phyloP scores from a whole-genome alignment of 257 asterid genomes.

The Solanum appendiculatum region DNA sequence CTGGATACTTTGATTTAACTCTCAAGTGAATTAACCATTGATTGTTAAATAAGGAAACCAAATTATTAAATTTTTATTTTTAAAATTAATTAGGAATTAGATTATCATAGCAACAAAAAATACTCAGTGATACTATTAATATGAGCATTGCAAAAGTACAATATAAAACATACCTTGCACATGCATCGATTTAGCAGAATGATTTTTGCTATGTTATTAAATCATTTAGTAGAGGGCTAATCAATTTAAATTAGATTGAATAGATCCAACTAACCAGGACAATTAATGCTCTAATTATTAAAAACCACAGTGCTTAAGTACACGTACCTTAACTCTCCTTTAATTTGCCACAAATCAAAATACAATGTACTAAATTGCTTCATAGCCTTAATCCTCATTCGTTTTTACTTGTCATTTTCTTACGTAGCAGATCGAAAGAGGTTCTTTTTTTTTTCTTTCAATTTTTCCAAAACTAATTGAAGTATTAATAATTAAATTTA shows the following conservation, averaged over 20 bases:
- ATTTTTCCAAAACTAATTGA: not conserved
- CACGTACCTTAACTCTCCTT: not conserved
- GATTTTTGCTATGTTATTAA: not conserved
- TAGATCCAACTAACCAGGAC: not conserved
- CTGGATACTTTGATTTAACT: not conserved
- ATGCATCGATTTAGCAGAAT: not conserved
- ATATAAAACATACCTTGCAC: not conserved
- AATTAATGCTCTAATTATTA: not conserved
- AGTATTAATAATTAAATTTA: not conserved
- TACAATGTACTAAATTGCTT: not conserved
- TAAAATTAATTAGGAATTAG: not conserved
- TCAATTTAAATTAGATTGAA: not conserved
- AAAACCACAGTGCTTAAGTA: not conserved
- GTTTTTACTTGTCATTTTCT: not conserved
- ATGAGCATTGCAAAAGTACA: not conserved
- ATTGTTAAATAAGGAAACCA: not conserved
- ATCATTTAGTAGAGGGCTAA: not conserved
- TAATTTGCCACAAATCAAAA: not conserved
- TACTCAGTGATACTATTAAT: not conserved
- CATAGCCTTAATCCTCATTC: not conserved
- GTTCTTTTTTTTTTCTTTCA: not conserved
- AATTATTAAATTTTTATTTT: no score
- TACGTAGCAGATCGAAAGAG: not conserved
- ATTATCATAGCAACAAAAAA: not conserved
- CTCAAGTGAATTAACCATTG: not conserved